Evolutionary conservation across 2,329 filamentous ascomycete species (phyloP).

Genomic region (Fusarium ambrosium): DNA sequence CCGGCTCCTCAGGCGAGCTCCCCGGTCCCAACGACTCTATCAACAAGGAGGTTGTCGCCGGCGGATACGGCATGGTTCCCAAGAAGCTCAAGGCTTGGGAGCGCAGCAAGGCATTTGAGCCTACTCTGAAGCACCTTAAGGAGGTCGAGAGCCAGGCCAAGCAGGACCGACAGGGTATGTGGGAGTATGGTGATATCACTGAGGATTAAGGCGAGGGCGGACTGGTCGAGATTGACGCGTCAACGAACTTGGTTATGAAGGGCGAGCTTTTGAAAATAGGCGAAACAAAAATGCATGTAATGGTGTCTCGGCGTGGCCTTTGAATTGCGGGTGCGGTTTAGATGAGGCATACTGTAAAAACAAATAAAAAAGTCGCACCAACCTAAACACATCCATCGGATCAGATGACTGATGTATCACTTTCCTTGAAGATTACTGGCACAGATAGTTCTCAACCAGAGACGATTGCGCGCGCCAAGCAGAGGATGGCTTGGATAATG

Average conservation of each 20-base stretch:
- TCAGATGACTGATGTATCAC: constrained; percentile 4
- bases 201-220: constrained; percentile 75
- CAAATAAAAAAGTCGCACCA: constrained; percentile 2
- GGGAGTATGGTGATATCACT: constrained; percentile 98
- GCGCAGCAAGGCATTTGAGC: constrained; percentile 75
- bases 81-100: constrained; percentile 95
- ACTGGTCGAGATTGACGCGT: constrained; percentile 5
- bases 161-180: constrained; percentile 85
- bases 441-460: constrained; percentile 1
- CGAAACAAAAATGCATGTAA: constrained; percentile 27
- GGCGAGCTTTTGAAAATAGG: constrained; percentile 21
- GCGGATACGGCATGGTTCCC: constrained; percentile 91
- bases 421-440: constrained; percentile 24
- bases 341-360: constrained; percentile 17
- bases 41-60: constrained; percentile 87
- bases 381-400: constrained; percentile 7
- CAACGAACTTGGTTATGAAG: constrained; percentile 28
- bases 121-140: constrained; percentile 79
- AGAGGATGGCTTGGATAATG: constrained; percentile 14
- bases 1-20: constrained; percentile 69
- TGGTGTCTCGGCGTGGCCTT: constrained; percentile 17
- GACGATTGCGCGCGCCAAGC: constrained; percentile 16
- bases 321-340: constrained; percentile 18
- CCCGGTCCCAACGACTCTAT: constrained; percentile 79
- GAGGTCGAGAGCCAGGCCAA: constrained; percentile 85